Evolutionary conservation across 495 filamentous ascomycete species (phyloP).

Genomic region (Parathielavia appendiculata): DNA sequence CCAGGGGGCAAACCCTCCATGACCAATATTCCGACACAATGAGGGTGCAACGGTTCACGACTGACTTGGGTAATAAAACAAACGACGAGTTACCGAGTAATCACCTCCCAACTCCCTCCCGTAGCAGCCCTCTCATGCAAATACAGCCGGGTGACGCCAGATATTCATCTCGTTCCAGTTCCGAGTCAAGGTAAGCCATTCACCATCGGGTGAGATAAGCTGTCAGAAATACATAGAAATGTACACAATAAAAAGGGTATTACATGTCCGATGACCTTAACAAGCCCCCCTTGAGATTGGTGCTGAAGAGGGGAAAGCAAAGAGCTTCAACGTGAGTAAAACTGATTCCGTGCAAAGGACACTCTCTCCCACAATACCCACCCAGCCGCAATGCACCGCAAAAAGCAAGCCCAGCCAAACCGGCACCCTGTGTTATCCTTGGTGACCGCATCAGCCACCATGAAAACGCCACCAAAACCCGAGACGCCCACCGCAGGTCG

Average conservation of each 20-base stretch:
- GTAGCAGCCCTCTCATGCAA: conserved; percentile 10
- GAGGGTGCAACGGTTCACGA: no score
- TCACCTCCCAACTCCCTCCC: neutral
- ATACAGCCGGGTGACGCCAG: neutral
- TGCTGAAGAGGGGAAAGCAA: neutral
- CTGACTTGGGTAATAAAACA: no score
- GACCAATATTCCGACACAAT: no score
- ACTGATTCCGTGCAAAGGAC: neutral
- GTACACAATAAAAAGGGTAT: conserved; percentile 6
- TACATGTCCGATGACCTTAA: neutral
- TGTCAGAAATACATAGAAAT: conserved; percentile 6
- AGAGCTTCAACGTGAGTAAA: neutral
- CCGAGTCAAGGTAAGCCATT: neutral
- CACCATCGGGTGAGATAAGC: conserved; percentile 1
- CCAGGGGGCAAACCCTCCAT: no score
- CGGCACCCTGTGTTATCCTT: neutral
- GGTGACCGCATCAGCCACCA: neutral
- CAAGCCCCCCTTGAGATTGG: neutral
- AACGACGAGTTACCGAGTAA: neutral
- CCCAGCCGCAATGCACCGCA: conserved; percentile 15
- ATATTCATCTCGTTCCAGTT: neutral
- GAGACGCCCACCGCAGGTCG: neutral
- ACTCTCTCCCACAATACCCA: neutral
- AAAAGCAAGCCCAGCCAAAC: conserved; percentile 1
- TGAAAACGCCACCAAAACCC: neutral